Conservation (phyloP, 2,329 filamentous ascomycete genomes). For the Erysiphe pisi region DNA sequence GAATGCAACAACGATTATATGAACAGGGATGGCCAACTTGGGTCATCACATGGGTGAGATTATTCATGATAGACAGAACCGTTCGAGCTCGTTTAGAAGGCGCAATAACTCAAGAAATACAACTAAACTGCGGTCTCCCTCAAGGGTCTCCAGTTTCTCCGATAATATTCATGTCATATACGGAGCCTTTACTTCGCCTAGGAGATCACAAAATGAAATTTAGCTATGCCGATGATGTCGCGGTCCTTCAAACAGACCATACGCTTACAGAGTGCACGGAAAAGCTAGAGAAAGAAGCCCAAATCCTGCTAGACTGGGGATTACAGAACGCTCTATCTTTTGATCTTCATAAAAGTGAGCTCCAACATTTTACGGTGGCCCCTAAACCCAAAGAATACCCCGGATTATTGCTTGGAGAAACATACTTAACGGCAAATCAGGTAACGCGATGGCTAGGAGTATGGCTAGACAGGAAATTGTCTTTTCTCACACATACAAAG, state of each 20-base stretch:
- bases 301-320: background rate
- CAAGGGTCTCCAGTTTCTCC: no score
- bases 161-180: background rate
- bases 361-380: conserved; percentile 4
- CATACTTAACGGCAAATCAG: background rate
- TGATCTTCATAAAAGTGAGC: background rate
- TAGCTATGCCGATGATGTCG: no score
- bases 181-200: background rate
- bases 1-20: background rate
- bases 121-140: background rate
- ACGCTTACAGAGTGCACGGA: no score
- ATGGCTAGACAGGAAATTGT: no score
- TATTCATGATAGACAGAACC: background rate
- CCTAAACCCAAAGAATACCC: conserved; percentile 6
- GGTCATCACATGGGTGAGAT: background rate
- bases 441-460: no score
- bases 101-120: background rate
- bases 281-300: background rate
- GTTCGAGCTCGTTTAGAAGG: background rate
- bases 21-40: background rate
- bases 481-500: no score
- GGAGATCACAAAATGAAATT: background rate
- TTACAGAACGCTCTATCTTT: background rate
- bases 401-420: background rate
- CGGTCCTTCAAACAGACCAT: no score